Base-by-base conservation (phyloP, 148 eudicot genomes). In the Simmondsia chinensis region DNA sequence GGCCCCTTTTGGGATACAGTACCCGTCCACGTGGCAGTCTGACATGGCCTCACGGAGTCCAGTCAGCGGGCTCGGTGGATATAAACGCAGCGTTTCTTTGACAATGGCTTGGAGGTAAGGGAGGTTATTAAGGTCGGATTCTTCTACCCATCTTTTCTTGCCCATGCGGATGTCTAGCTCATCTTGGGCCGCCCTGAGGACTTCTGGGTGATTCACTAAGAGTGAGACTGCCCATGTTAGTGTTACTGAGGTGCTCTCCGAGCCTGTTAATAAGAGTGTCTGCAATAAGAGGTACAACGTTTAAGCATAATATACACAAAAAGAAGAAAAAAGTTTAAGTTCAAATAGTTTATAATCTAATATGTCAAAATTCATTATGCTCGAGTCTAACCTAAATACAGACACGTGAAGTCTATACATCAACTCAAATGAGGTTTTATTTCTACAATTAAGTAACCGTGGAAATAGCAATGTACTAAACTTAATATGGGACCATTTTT, bases 161-260 rank as follows among this genome's bases (percentile, higher is more conserved):
- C 72, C 69, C 6, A 71, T 36, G 6, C 57, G 30, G 2, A 3
- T 22, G 54, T 65, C 68, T 10, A 71, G 27, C 42, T 71, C 76
- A 20, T 57, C 52, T 39, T 57, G 67, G 14, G 68, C 61, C 13
- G 6, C 13, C 9, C 53, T 53, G 22, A 66, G 42, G 6, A 47
- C 57, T 18, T 48, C 27, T 1, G 30, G 50, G 41, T 66, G 34
- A 50, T 71, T 71, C n/a, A 71, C 13, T 33, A 71, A 46, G 8
- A 71, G 49, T 6, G 76, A 61, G 4, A 71, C 14, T 16, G 48
- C 54, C 76, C 76, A 71, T 20, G 48, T 65, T 25, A 61, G 19
- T 37, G 44, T 52, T 18, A 56, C 35, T 0, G 65, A 22, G 1
- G 58, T 61, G 52, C 61, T 66, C 21, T 65, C 68, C 4, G 66